phyloP scores from a whole-genome alignment of 495 filamentous ascomycete genomes.

The Penicillium angulare region DNA sequence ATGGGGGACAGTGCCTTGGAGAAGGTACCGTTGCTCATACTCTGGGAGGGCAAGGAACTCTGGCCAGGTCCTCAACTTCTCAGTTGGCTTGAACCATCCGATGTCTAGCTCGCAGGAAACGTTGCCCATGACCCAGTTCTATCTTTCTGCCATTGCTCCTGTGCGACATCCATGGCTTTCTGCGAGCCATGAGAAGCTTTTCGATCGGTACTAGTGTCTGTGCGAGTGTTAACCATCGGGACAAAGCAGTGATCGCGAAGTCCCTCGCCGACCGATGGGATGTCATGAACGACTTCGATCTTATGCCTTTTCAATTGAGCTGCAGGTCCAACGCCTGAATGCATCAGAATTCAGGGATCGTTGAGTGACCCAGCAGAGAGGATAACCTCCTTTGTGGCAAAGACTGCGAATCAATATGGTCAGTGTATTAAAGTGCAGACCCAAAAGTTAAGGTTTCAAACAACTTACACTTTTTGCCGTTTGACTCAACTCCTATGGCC shows the following conservation, averaged over 20 bases:
- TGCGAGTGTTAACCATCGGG: conserved; percentile 19
- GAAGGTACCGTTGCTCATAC: conserved; percentile 33
- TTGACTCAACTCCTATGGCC: conserved; percentile 47
- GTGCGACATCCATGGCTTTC: conserved; percentile 32
- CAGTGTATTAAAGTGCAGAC: not conserved
- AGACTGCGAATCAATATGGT: not conserved
- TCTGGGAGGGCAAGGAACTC: conserved; percentile 44
- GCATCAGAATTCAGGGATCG: conserved; percentile 47
- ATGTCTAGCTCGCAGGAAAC: conserved; percentile 41
- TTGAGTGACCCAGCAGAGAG: conserved; percentile 45
- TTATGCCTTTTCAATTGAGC: conserved; percentile 17
- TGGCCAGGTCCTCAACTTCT: conserved; percentile 27
- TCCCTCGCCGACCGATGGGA: conserved; percentile 29
- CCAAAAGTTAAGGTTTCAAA: not conserved
- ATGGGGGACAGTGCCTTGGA: conserved; percentile 39
- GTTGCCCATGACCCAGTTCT: conserved; percentile 44
- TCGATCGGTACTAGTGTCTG: conserved; percentile 19
- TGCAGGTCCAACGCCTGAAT: conserved; percentile 40
- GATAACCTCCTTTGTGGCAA: conserved; percentile 42
- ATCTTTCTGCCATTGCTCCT: conserved; percentile 45
- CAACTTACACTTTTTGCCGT: conserved; percentile 22
- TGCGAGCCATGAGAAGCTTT: conserved; percentile 28
- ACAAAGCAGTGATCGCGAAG: conserved; percentile 28
- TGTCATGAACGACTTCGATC: conserved; percentile 24
- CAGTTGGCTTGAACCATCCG: conserved; percentile 51